These are phyloP conservation scores for Lactuca saligna DNA, from an alignment of 129 eudicot species.

Conservation along the genomic window DNA sequence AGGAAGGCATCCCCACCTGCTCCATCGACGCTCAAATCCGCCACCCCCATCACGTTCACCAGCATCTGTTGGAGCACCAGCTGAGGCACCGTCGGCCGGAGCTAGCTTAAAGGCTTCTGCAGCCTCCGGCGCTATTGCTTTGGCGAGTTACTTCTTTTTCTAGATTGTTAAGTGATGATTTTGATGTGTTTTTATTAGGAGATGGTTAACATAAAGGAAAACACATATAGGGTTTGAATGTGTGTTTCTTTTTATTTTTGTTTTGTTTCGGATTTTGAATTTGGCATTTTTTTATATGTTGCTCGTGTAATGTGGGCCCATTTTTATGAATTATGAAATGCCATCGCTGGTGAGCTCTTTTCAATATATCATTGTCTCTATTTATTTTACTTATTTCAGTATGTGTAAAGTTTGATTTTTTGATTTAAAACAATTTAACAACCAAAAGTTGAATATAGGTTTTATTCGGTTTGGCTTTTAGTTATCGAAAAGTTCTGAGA, in stretches of 20 bases:
- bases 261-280: slow-evolving; percentile 27
- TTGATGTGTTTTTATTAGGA: slow-evolving; percentile 15
- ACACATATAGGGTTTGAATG: slow-evolving; percentile 12
- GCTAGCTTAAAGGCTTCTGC: slow-evolving; percentile 22
- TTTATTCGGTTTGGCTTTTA: too few species aligned
- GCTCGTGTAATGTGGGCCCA: slow-evolving; percentile 22
- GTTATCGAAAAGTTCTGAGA: too few species aligned
- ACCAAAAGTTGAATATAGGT: too few species aligned
- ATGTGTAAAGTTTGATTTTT: neutral
- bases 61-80: slow-evolving; percentile 19
- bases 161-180: slow-evolving; percentile 20
- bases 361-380: slow-evolving; percentile 4
- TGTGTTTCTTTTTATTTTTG: slow-evolving; percentile 7
- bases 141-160: slow-evolving; percentile 27
- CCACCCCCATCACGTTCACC: neutral
- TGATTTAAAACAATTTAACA: too few species aligned
- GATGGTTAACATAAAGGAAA: slow-evolving; percentile 34
- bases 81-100: slow-evolving; percentile 31
- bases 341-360: slow-evolving; percentile 39
- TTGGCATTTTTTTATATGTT: slow-evolving; percentile 28
- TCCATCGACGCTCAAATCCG: slow-evolving; percentile 2
- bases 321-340: slow-evolving; percentile 28
- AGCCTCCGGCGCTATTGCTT: slow-evolving; percentile 21
- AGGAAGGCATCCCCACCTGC: slow-evolving; percentile 22
- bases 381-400: neutral